A percentile compares a stretch with the other conserved stretches of the same genome.
Conservation (phyloP, 441 rosid species). For the Corymbia calophylla region DNA sequence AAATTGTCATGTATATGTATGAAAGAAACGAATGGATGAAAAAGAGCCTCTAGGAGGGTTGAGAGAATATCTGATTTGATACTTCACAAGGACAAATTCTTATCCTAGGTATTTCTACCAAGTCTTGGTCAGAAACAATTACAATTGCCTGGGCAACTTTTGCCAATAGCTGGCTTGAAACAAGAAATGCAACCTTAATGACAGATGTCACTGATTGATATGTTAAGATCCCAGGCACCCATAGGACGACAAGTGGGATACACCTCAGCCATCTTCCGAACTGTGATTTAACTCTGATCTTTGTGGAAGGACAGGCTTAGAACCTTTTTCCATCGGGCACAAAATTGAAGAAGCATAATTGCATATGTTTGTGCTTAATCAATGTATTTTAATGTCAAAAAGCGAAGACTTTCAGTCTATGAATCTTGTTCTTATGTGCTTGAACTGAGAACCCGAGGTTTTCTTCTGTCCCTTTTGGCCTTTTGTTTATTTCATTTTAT, state of each 20-base stretch:
- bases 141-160: background rate
- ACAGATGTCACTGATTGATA: background rate
- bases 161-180: background rate
- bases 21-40: background rate
- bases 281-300: background rate
- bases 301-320: background rate
- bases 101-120: background rate
- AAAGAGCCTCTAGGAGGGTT: background rate
- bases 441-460: background rate
- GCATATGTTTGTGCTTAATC: background rate
- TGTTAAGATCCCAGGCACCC: background rate
- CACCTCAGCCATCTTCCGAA: background rate
- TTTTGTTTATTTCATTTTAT: accelerated
- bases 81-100: background rate
- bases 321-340: background rate
- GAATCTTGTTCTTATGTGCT: background rate
- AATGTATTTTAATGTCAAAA: background rate
- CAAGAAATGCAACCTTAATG: background rate
- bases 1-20: background rate
- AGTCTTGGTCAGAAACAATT: background rate
- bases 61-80: background rate
- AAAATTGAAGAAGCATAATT: background rate
- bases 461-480: background rate
- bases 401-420: too few species aligned
- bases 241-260: background rate